phyloP scores from a whole-genome alignment of 164 flowering plant genomes.

The Vitis cinerea region DNA sequence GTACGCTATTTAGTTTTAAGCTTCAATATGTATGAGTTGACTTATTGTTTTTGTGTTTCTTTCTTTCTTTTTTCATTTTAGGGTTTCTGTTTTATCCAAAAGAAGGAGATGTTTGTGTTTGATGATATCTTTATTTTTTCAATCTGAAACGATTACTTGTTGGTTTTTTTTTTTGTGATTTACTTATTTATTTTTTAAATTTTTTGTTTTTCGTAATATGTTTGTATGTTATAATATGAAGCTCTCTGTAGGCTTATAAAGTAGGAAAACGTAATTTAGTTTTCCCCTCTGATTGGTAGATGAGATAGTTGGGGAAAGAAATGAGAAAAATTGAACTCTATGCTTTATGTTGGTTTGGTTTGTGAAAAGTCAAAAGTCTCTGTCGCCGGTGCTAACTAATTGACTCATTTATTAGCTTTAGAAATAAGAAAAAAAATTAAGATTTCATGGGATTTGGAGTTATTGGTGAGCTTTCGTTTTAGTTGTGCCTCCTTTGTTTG shows the following conservation, averaged over 20 bases:
- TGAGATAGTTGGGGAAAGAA: not conserved
- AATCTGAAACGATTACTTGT: not conserved
- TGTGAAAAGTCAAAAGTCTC: not conserved
- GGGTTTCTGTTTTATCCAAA: conserved; percentile 11
- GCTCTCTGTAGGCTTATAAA: too few species aligned
- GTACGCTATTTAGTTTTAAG: conserved; percentile 28
- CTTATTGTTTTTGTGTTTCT: not conserved
- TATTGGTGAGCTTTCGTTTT: too few species aligned
- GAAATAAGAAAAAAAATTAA: too few species aligned
- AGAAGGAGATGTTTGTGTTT: not conserved
- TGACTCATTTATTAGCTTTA: too few species aligned
- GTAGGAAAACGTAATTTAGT: too few species aligned
- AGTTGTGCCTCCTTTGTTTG: too few species aligned
- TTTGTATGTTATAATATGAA: too few species aligned
- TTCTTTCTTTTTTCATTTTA: not conserved
- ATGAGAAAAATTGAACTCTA: not conserved
- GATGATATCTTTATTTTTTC: not conserved
- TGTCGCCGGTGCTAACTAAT: too few species aligned
- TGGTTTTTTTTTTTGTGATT: not conserved
- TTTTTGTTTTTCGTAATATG: not conserved
- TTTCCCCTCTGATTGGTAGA: not conserved
- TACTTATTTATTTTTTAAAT: not conserved
- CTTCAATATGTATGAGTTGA: not conserved
- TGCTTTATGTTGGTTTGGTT: not conserved
- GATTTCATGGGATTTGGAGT: too few species aligned